Evolutionary conservation across 441 rosid species (phyloP), one percentile per base, ranked within the genome.

Genomic region (Euphorbia celastroides): DNA sequence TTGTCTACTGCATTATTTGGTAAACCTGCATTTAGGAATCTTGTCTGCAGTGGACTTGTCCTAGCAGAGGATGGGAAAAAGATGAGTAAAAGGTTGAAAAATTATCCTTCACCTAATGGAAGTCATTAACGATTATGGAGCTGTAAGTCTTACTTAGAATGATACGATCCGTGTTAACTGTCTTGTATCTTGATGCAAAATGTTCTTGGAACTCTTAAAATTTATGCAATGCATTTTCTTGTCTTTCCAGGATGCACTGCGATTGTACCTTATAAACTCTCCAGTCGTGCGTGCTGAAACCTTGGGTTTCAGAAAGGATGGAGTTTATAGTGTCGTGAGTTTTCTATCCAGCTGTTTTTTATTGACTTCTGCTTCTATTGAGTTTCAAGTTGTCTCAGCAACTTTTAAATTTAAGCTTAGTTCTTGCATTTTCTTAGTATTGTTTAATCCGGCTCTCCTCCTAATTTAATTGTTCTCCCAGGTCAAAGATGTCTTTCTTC

Each of bases 401-500:
- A 38, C 51, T 23, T 38, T n/a, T 56, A 31, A 28, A 28, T 27
- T 64, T 38, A 30, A 20, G 36, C 60, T 66, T 46, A 48, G 52
- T 28, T 28, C 42, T 38, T 9, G n/a, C 17, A 14, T 48, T 61
- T n/a, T 31, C 27, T 22, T 52, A 12, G 36, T 71, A 6, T 31
- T 64, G 20, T 60, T 22, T 57, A 46, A 60, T 20, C n/a, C n/a
- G 66, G 52, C 62, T 16, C 52, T 64, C 30, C 27, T 66, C 60
- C 55, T 66, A 52, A 48, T 65, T 22, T 62, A 25, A 63, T 46
- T 27, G 19, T 61, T 67, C 52, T 65, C 26, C 75, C 69, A 95
- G 98, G 99, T 95, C 73, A 96, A 90, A 81, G 99, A 93, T 79
- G 98, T 96, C 48, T 96, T 96, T 81, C 99, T 96, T 74, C 99